A percentile compares a stretch with the other conserved stretches of the same genome.
phyloP scores from a whole-genome alignment of 176 grass and related monocot genomes.

The Avena atlantica region DNA sequence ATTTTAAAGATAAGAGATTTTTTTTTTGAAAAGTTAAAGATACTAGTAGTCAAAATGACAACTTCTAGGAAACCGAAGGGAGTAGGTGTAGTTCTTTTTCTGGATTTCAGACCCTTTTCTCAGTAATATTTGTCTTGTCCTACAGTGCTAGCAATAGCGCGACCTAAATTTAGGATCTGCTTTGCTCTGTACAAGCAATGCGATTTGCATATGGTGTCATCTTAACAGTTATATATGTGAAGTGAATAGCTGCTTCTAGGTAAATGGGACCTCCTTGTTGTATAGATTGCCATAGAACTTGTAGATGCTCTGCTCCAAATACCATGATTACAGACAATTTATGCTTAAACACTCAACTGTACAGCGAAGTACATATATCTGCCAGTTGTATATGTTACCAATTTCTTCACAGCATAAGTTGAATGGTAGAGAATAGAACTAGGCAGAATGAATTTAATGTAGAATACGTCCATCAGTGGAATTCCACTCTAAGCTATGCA shows the following conservation, averaged over 20 bases:
- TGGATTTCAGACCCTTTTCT: neutral
- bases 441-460: neutral
- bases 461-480: neutral
- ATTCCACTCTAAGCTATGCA: slow-evolving; percentile 15
- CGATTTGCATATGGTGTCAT: slow-evolving; percentile 2
- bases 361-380: slow-evolving; percentile 28
- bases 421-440: neutral
- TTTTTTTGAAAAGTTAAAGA: neutral
- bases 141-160: neutral
- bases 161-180: neutral
- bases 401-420: neutral
- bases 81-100: neutral
- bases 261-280: neutral
- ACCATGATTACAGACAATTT: neutral
- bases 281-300: neutral
- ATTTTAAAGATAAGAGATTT: neutral
- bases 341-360: neutral
- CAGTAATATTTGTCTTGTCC: neutral
- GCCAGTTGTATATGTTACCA: slow-evolving; percentile 8
- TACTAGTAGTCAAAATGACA: neutral
- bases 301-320: neutral
- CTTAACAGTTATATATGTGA: neutral
- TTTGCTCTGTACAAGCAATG: neutral
- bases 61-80: neutral
- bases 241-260: neutral